Conservation (phyloP, 306 rosid genomes). For the Rosa lucieae region DNA sequence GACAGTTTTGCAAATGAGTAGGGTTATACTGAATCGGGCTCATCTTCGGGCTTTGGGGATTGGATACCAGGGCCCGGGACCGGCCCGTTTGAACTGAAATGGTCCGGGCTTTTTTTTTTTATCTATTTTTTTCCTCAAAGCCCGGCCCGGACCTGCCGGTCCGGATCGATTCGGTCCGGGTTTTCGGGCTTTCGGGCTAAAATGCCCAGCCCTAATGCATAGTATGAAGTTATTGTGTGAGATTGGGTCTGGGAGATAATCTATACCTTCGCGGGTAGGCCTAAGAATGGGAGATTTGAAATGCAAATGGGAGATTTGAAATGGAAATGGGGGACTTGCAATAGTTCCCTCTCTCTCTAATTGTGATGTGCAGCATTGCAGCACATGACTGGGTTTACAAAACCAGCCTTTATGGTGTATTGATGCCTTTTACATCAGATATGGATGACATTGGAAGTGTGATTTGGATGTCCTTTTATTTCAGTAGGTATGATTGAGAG, state of each 20-base stretch:
- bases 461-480: neutral
- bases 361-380: neutral
- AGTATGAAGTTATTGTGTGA: neutral
- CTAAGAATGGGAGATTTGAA: neutral
- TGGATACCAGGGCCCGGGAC: too few relatives aligned
- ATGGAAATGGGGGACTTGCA: neutral
- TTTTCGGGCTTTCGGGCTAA: too few relatives aligned
- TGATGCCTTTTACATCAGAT: neutral
- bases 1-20: too few relatives aligned
- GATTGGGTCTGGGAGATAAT: neutral
- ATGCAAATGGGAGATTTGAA: neutral
- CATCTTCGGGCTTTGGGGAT: too few relatives aligned
- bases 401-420: neutral
- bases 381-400: neutral
- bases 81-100: too few relatives aligned
- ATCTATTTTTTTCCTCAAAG: too few relatives aligned
- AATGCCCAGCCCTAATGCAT: too few relatives aligned
- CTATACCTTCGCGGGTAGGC: neutral
- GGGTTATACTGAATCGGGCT: too few relatives aligned
- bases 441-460: neutral
- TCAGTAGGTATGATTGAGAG: neutral
- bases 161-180: too few relatives aligned
- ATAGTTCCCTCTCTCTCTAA: neutral
- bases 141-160: too few relatives aligned
- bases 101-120: too few relatives aligned